Conservation (phyloP, 345 rosid species). For the Gossypium mustelinum region DNA sequence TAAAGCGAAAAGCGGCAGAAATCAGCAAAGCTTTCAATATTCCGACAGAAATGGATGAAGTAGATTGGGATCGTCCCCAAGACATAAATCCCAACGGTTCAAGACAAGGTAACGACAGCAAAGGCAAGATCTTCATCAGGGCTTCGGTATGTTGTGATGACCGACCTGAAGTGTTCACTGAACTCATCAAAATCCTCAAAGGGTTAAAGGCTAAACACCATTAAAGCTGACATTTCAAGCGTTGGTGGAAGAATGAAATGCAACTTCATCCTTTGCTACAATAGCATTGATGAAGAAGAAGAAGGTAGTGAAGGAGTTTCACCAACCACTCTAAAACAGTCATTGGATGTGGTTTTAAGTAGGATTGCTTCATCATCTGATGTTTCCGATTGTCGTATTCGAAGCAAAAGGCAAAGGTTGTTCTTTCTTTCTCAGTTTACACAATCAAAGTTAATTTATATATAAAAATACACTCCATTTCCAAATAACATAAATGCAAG, state of each 20-base stretch:
- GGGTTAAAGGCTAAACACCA: constrained; percentile 44
- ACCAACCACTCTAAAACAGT: constrained; percentile 40
- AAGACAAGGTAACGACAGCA: not conserved
- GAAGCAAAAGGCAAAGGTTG: constrained; percentile 91
- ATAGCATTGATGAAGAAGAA: constrained; percentile 19
- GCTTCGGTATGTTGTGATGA: constrained; percentile 81
- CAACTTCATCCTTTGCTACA: constrained; percentile 46
- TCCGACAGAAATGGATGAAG: constrained; percentile 75
- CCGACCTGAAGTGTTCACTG: constrained; percentile 67
- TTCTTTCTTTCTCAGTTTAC: constrained; percentile 50
- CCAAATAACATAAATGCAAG: not conserved
- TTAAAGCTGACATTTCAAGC: constrained; percentile 53
- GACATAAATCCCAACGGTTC: constrained; percentile 4
- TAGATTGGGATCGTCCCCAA: constrained; percentile 19
- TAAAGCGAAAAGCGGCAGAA: constrained; percentile 58
- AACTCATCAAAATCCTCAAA: constrained; percentile 49
- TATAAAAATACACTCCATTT: not conserved
- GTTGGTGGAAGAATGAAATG: constrained; percentile 76
- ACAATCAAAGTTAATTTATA: constrained; percentile 18
- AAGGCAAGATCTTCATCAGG: constrained; percentile 35
- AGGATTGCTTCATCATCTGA: constrained; percentile 41
- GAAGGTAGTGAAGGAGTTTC: constrained; percentile 21
- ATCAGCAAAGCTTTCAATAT: constrained; percentile 38
- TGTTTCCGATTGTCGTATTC: constrained; percentile 45
- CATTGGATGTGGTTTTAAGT: constrained; percentile 38